phyloP scores from a whole-genome alignment of 495 filamentous ascomycete species.

The Penicillium nucicola region DNA sequence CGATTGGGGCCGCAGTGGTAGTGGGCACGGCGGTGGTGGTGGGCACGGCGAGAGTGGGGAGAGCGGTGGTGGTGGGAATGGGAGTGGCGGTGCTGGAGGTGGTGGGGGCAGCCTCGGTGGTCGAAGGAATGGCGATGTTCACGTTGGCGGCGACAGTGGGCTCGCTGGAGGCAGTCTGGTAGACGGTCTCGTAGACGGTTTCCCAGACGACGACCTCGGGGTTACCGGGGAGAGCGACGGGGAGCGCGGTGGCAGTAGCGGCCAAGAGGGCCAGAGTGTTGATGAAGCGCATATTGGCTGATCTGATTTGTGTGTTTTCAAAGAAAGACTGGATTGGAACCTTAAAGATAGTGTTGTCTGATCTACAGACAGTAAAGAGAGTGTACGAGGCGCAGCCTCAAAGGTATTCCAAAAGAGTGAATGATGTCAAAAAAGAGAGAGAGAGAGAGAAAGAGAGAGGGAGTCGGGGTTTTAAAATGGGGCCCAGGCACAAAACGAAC shows the following conservation, averaged over 20 bases:
- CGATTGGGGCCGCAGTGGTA: slow-evolving; percentile 1
- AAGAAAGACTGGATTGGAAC: not conserved
- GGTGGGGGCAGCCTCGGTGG: not conserved
- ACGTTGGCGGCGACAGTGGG: not conserved
- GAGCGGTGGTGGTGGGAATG: not conserved
- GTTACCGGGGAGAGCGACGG: slow-evolving; percentile 1
- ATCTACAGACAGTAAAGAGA: slow-evolving; percentile 10
- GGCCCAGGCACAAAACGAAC: no score
- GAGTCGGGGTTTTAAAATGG: slow-evolving; percentile 2
- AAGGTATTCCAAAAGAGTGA: slow-evolving; percentile 5
- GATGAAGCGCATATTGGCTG: slow-evolving; percentile 7
- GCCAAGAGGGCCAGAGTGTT: slow-evolving; percentile 2
- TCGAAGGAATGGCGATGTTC: not conserved
- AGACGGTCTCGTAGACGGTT: slow-evolving; percentile 7
- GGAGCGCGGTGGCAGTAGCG: not conserved
- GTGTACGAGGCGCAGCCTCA: slow-evolving; percentile 4
- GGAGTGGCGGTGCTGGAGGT: not conserved
- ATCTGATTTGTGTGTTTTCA: no score
- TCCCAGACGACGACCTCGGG: slow-evolving; percentile 1
- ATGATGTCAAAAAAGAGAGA: slow-evolving; percentile 1
- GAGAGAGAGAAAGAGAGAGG: not conserved
- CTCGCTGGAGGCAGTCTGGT: not conserved
- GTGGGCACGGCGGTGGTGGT: slow-evolving; percentile 6
- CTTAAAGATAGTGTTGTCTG: not conserved
- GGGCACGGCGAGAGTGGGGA: not conserved